Evolutionary conservation across 805 yeast species (phyloP), one percentile per base, ranked within the genome.

Genomic region (Grigorovia humatica): DNA sequence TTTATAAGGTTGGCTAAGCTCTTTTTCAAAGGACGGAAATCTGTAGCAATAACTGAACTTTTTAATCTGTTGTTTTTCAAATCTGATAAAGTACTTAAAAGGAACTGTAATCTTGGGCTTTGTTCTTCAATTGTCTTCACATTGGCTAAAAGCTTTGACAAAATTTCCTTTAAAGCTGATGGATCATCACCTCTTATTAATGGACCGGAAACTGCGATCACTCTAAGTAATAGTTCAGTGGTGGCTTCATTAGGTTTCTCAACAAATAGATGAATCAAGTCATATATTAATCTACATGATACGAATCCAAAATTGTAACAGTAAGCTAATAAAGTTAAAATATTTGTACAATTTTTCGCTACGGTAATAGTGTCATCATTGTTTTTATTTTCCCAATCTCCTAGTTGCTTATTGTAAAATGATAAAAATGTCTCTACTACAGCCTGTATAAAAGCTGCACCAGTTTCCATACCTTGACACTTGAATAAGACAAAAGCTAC

Each of bases 171-270:
- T 50, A 93, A 74, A 0, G 96, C 83, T 9, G 77, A 67, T 1
- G 98, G 95, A 64, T 93, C 99, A 65, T 93, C 99, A 4, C 86
- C 71, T 63, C 99, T 80, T 68, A 93, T 78, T 61, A 87, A 88
- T 9, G 82, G 77, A 45, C 99, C 99, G 11, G 89, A 79, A 40
- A 80, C 80, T 48, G 85, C 78, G 19, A 93, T 73, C 18, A 91
- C 71, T 57, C 83, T 79, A 49, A 91, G 70, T 48, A 93, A 71
- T 17, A 88, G 67, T 59, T 90, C 98, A 2, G 96, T 85, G 56
- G 84, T 83, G 18, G 71, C 58, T 64, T 90, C 96, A 51, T 78
- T 75, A 17, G 86, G 75, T 1, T 80, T 76, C 6, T 69, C 66
- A 20, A 80, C 74, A 52, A 87, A 70, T 19, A 65, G 43, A 18